Evolutionary conservation across 1,284 basidiomycete genomes (phyloP), one percentile per base, ranked within the genome.

Genomic region (Sporisorium graminicola): DNA sequence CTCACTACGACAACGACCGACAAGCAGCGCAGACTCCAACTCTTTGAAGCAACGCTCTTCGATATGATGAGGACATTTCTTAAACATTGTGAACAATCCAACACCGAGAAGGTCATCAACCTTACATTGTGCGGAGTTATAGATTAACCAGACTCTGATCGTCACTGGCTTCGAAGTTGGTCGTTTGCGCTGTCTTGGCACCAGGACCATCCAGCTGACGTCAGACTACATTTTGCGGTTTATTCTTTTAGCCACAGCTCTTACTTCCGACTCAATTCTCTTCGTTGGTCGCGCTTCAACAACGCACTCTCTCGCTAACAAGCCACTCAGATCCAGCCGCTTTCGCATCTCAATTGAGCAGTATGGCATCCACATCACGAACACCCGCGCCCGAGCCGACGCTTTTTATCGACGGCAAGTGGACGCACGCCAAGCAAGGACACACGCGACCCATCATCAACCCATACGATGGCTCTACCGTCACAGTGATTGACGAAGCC

Each of bases 381-480:
- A 65, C 63, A 6, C 70, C 75, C 9, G 75, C 70, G 1, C 66
- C 75, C 10, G 64, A 74, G 60, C 84, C 83, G n/a, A 85, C 84
- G 29, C 76, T 85, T 24, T 85, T 72, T 67, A 85, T 85, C 51
- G 71, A 85, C 42, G 84, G 84, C 58, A 62, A 81, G 58, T 85
- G 84, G 84, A 59, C 61, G 24, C 67, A 78, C 43, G 68, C 82
- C 5, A 76, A 74, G 44, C 58, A 65, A 10, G 79, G 81, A 31
- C 60, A 80, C 54, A 79, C 77, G 14, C 73, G 84, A 37, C 66
- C 79, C 37, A 82, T 77, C 46, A 81, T 82, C 78, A 82, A 83
- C 51, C 84, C 84, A 5, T 82, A 62, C 51, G 79, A 83, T 51
- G 67, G 51, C n/a, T 69, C 65, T 10, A 73, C 74, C 2, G 74